Conservation (phyloP, 2,329 filamentous ascomycete species). For the Verticillium tricorpus region DNA sequence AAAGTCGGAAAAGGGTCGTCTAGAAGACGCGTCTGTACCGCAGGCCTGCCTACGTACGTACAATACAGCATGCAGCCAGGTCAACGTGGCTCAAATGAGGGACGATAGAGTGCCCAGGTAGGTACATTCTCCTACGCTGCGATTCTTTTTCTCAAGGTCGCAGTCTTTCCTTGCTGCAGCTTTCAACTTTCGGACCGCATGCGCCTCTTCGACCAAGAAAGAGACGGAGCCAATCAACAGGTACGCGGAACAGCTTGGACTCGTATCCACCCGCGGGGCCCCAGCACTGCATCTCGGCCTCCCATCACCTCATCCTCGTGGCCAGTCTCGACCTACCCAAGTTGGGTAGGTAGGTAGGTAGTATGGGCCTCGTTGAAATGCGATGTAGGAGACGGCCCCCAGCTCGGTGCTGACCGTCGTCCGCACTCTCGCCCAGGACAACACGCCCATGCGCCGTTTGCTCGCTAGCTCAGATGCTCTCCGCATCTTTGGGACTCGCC, state of each 20-base stretch:
- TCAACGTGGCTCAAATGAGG: neutral
- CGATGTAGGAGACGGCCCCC: neutral
- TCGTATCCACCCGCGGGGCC: neutral
- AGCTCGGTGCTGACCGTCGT: neutral
- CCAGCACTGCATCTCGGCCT: neutral
- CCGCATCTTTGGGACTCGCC: neutral
- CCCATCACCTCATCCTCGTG: neutral
- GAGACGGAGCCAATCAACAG: neutral
- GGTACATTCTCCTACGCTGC: neutral
- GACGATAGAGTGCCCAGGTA: neutral
- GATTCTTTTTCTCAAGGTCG: neutral
- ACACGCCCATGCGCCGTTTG: neutral
- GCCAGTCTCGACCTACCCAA: neutral
- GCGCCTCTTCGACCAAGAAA: neutral
- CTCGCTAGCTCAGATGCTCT: neutral
- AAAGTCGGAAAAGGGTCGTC: neutral
- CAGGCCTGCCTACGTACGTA: too few relatives aligned
- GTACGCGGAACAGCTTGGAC: neutral
- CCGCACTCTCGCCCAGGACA: neutral
- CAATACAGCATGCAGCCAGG: neutral
- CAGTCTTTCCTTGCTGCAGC: neutral
- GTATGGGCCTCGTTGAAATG: neutral
- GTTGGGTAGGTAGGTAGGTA: too few relatives aligned
- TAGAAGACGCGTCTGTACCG: neutral
- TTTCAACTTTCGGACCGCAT: neutral